Percentiles rank a stretch among this genome's conserved stretches.
phyloP scores from a whole-genome alignment of 805 yeast species.

The Candida cerambycidarum region DNA sequence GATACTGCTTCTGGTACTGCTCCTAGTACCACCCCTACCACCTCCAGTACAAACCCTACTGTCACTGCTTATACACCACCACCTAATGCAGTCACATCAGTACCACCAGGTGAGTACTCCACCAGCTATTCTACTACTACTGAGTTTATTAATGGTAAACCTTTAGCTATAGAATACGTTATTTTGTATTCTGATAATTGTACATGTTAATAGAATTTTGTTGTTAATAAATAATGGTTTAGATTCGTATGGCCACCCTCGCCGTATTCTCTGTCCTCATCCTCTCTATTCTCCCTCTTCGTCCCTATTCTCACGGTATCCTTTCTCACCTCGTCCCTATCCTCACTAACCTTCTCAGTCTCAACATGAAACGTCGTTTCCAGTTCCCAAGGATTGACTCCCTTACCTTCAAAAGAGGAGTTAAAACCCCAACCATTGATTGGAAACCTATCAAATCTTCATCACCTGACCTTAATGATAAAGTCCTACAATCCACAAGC shows the following conservation, averaged over 20 bases:
- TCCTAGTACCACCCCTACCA: background rate
- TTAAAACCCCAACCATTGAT: constrained; percentile 71
- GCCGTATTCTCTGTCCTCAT: no score
- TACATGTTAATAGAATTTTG: constrained; percentile 14
- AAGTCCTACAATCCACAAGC: constrained; percentile 39
- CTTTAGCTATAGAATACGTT: constrained; percentile 25
- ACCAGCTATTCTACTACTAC: constrained; percentile 21
- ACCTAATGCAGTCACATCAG: constrained; percentile 3
- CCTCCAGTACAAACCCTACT: background rate
- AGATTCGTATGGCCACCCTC: no score
- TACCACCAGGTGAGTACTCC: constrained; percentile 24
- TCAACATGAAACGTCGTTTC: no score
- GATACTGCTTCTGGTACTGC: background rate
- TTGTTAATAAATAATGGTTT: constrained; percentile 1
- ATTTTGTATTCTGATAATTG: constrained; percentile 20
- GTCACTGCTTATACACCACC: constrained; percentile 7
- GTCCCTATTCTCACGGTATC: no score
- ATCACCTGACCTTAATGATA: constrained; percentile 32
- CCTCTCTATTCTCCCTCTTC: no score
- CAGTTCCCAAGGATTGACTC: constrained; percentile 2
- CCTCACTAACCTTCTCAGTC: no score
- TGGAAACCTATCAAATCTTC: constrained; percentile 75
- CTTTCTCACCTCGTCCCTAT: no score
- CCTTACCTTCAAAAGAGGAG: constrained; percentile 20
- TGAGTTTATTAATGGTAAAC: constrained; percentile 21